Evolutionary conservation across 805 yeast species (phyloP).

Genomic region (Pichia rugopelliculosa): DNA sequence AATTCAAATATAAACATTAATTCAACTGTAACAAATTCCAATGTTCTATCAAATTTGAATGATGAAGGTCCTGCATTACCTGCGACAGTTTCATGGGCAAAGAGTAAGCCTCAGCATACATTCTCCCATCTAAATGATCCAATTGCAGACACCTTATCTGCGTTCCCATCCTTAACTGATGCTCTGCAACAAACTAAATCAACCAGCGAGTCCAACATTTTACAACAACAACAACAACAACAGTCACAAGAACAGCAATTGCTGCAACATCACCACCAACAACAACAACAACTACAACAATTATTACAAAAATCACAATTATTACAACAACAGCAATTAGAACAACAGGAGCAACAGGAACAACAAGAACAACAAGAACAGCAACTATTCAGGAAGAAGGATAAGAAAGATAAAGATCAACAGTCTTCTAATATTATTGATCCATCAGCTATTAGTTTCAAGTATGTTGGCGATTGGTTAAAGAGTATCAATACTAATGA

Average conservation of each 20-base stretch:
- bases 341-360: constrained; percentile 21
- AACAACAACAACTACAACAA: constrained; percentile 9
- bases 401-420: constrained; percentile 23
- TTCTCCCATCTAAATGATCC: constrained; percentile 15
- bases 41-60: background rate
- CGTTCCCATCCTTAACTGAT: constrained; percentile 47
- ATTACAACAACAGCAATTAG: constrained; percentile 11
- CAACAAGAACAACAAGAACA: constrained; percentile 26
- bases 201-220: constrained; percentile 22
- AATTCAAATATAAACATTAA: background rate
- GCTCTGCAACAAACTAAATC: constrained; percentile 14
- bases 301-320: constrained; percentile 10
- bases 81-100: constrained; percentile 63
- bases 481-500: constrained; percentile 20
- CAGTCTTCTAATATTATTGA: constrained; percentile 16
- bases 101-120: constrained; percentile 16
- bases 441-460: constrained; percentile 20
- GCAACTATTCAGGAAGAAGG: constrained; percentile 16
- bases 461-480: constrained; percentile 21
- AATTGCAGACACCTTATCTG: constrained; percentile 15
- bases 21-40: background rate
- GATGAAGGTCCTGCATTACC: constrained; percentile 41
- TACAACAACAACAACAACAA: constrained; percentile 15
- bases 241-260: constrained; percentile 9
- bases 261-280: constrained; percentile 22